phyloP scores from a whole-genome alignment of 345 rosid species.

The Chamaenerion angustifolium region DNA sequence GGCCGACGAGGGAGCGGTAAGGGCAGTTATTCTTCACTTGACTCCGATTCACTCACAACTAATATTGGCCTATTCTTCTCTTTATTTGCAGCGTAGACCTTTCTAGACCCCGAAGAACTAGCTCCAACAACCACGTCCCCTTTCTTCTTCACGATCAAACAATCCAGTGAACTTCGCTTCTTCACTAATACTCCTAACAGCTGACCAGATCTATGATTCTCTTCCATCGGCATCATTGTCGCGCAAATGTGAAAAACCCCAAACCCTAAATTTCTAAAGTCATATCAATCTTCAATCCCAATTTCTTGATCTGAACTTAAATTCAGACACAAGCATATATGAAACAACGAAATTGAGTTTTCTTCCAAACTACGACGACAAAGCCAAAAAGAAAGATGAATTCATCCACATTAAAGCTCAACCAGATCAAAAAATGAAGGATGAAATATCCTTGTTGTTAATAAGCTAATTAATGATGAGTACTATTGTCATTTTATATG shows the following conservation, averaged over 20 bases:
- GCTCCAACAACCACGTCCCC: slow-evolving; percentile 26
- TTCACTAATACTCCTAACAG: slow-evolving; percentile 45
- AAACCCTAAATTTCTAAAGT: slow-evolving; percentile 21
- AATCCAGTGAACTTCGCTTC: slow-evolving; percentile 67
- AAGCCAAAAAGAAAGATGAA: neutral
- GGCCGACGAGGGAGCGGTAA: slow-evolving; percentile 30
- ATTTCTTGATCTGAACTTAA: slow-evolving; percentile 14
- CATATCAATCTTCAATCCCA: slow-evolving; percentile 20
- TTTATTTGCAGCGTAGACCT: slow-evolving; percentile 27
- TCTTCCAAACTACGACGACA: slow-evolving; percentile 1
- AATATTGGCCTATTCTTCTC: slow-evolving; percentile 54
- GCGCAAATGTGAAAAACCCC: slow-evolving; percentile 8
- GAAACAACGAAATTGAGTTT: slow-evolving; percentile 9
- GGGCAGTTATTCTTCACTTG: slow-evolving; percentile 56
- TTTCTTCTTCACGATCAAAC: slow-evolving; percentile 75
- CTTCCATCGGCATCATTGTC: slow-evolving; percentile 42
- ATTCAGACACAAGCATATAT: slow-evolving; percentile 43
- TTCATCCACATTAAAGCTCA: no score
- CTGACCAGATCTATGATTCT: slow-evolving; percentile 57
- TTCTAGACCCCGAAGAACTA: slow-evolving; percentile 29
- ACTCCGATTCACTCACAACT: slow-evolving; percentile 55
- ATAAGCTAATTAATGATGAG: no score
- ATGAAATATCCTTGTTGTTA: no score
- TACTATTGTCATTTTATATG: no score
- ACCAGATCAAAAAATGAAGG: no score